Base-by-base conservation (phyloP, 2,329 filamentous ascomycete species). In the Aspergillus quadricinctus region DNA sequence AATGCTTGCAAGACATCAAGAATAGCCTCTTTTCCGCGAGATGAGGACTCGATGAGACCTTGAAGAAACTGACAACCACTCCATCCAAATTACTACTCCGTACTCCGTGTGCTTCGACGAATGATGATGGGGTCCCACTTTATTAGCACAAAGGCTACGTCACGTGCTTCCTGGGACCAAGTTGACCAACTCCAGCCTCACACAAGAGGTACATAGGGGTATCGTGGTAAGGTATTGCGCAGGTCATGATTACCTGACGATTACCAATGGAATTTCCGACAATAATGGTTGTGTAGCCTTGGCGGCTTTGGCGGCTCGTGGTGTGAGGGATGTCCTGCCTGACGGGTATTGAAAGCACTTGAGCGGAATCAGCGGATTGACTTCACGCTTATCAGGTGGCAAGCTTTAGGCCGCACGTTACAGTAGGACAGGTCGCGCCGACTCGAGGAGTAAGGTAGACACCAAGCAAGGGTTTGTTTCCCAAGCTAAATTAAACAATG, bases 261-360 rank as follows among this genome's bases (percentile, higher is more conserved):
- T 9, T 45, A 10, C 41, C 41, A 45, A n/a, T n/a, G n/a, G n/a
- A n/a, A 45, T 10, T 45, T 21, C 41, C 8, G 1, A 21, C 21
- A 11, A 11, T 14, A 23, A 19, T 45, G 41, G 50, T 51, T 49
- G 43, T 54, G 52, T 31, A 35, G 31, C 52, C 54, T 61, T 58
- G 56, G 57, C 59, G 49, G 37, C 14, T 28, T 61, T 58, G 56
- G 57, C 59, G 49, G 37, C 14, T 28, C 55, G 53, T 58, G 51
- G 58, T 58, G 58, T 54, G 58, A 56, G 53, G 37, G 19, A 41
- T 48, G 3, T 11, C 25, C n/a, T 54, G n/a, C 31, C 31, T 35
- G 14, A 17, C 17, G 14, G 11, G 11, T 54, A 35, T 35, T 50
- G 19, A 49, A n/a, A 53, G n/a, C 14, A 49, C 29, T 46, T 27